Conservation (phyloP, 352 stramenopile species). For the Elongisporangium anandrum region DNA sequence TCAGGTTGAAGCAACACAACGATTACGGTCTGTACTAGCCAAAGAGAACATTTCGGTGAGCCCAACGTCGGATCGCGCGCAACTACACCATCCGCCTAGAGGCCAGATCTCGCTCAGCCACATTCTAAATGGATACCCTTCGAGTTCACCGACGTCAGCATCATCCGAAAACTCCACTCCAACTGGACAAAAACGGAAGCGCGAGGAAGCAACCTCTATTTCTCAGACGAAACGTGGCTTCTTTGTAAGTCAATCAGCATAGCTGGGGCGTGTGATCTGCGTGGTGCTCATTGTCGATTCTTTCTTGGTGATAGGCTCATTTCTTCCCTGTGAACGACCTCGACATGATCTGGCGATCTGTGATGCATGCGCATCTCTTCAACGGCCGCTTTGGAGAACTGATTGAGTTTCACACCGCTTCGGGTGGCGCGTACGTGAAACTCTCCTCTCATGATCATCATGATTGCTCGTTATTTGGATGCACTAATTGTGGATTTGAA, state of each 20-base stretch:
- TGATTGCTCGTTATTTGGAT: not conserved
- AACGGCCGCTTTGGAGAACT: constrained; percentile 52
- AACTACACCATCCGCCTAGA: constrained; percentile 17
- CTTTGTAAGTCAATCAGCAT: constrained; percentile 23
- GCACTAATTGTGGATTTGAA: not conserved
- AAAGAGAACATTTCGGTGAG: constrained; percentile 10
- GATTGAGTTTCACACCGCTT: constrained; percentile 62
- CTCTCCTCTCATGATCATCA: not conserved
- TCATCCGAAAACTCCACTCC: constrained; percentile 3
- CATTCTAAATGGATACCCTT: constrained; percentile 33
- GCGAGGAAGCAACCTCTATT: constrained; percentile 5
- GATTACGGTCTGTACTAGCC: not conserved
- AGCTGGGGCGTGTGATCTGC: not conserved
- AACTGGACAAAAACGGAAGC: constrained; percentile 24
- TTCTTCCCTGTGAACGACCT: constrained; percentile 53
- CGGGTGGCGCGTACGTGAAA: constrained; percentile 38
- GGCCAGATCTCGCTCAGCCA: constrained; percentile 24
- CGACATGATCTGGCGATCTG: constrained; percentile 56
- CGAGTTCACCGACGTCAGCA: constrained; percentile 9
- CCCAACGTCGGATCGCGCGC: constrained; percentile 17
- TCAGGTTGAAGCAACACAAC: not conserved
- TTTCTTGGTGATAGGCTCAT: constrained; percentile 23
- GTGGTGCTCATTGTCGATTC: not conserved
- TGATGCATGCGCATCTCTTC: constrained; percentile 61
- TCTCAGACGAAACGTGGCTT: constrained; percentile 12